phyloP scores from a whole-genome alignment of 345 rosid genomes.

The Cardamine resedifolia region DNA sequence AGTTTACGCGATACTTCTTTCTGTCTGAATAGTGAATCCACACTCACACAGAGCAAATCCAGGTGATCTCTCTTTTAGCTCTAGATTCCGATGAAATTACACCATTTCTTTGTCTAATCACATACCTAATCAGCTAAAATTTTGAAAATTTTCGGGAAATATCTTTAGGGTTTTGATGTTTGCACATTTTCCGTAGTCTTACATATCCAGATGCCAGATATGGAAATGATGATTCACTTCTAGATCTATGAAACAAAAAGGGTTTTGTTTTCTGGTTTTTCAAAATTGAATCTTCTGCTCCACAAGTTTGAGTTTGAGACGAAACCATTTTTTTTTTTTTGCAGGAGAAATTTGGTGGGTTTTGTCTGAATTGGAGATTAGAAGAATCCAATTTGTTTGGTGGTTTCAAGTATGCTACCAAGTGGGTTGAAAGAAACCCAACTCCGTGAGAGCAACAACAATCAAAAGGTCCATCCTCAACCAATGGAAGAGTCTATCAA shows the following conservation, averaged over 20 bases:
- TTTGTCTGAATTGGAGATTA: conserved; percentile 13
- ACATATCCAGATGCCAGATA: background rate
- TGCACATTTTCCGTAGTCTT: conserved; percentile 17
- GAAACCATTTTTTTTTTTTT: no score
- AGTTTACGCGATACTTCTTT: background rate
- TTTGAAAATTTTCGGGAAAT: background rate
- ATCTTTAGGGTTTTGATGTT: conserved; percentile 19
- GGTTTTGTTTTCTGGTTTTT: background rate
- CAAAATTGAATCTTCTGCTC: conserved; percentile 2
- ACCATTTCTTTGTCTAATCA: background rate
- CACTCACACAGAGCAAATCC: conserved; percentile 10
- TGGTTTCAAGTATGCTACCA: conserved; percentile 72
- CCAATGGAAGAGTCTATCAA: conserved; percentile 78
- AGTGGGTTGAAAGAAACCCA: conserved; percentile 74
- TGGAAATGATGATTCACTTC: conserved; percentile 6
- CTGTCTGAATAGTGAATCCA: conserved; percentile 2
- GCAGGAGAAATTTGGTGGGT: conserved; percentile 15
- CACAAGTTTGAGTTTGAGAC: background rate
- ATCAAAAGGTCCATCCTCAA: conserved; percentile 82
- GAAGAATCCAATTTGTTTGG: conserved; percentile 22
- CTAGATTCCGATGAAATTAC: conserved; percentile 7
- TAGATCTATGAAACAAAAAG: conserved; percentile 10
- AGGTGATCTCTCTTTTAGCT: conserved; percentile 31
- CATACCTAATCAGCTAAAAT: background rate
- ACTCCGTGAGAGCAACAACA: conserved; percentile 62